Percentiles rank a stretch among this genome's conserved stretches.
phyloP scores from a whole-genome alignment of 2,329 filamentous ascomycete genomes.

The Ascochyta fabae region DNA sequence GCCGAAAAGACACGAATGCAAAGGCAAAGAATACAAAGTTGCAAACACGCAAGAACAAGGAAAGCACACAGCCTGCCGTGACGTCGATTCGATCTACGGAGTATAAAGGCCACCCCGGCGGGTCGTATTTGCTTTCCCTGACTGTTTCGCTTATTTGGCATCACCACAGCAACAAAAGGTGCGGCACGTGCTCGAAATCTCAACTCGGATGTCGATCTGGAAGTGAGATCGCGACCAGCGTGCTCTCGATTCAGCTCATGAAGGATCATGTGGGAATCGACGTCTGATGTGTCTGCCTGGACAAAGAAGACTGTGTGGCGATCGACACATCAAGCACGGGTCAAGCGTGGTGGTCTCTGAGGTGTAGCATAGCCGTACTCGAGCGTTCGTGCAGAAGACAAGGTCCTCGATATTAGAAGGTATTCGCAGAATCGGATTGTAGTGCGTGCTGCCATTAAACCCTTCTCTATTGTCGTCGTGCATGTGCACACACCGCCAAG shows the following conservation, averaged over 20 bases:
- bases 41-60: slow-evolving; percentile 39
- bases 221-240: neutral
- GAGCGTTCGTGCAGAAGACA: no score
- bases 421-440: no score
- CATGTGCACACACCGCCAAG: neutral
- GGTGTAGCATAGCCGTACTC: no score
- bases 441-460: no score
- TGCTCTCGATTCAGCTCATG: no score
- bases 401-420: no score
- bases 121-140: slow-evolving; percentile 17
- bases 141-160: slow-evolving; percentile 10
- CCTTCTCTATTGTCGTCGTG: neutral
- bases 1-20: slow-evolving; percentile 14
- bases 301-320: no score
- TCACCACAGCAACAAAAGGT: slow-evolving; percentile 12
- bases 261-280: no score
- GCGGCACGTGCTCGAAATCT: slow-evolving; percentile 21
- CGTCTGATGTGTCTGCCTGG: no score
- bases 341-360: no score
- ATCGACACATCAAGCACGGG: no score
- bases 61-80: slow-evolving; percentile 39
- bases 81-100: slow-evolving; percentile 35
- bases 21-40: slow-evolving; percentile 25
- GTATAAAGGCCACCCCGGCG: slow-evolving; percentile 17
- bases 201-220: neutral